Evolutionary conservation across 768 basidiomycete species (phyloP), one percentile per base, ranked within the genome.

Genomic region (Crepidotus variabilis): DNA sequence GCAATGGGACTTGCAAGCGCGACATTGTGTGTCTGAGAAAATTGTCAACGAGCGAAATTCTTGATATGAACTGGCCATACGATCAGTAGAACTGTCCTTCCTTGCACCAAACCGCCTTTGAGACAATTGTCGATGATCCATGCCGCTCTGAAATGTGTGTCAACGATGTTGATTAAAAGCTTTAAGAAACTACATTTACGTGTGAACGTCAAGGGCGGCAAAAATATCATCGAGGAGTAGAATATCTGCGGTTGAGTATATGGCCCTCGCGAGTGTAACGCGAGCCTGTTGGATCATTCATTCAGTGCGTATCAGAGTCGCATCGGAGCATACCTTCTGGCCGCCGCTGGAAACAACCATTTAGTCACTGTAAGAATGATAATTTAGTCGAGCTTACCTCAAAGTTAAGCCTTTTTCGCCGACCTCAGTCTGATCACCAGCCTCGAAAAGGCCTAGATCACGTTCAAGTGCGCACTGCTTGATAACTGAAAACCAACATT

Each of bases 81-180:
- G 47, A 97, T 94, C 21, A 98, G 78, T 47, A 98, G 77, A 48
- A 96, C 74, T 0, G 95, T 97, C 50, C 94, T 79, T n/a, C 83
- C 86, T 18, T 74, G 70, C 66, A 94, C 78, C 45, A 97, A 73
- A 49, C 88, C 85, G 9, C 95, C 94, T 60, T 81, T 77, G 18
- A 98, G 75, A 63, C 92, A 94, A 52, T 92, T 77, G 20, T 84
- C 76, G 63, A 87, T 88, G 47, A 98, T 81, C 71, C 91, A 89
- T 60, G 87, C 84, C 0, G 93, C 89, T 0, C 92, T 94, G 61
- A 87, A 43, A 6, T 16, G 36, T 48, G 10, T 54, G 32, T 53
- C 34, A 39, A 28, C 28, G 8, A 28, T 28, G 4, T 28, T 28
- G 28, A 28, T 28, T 28, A 8, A 28, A 8, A 39, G 28, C 8